Evolutionary conservation across 768 basidiomycete genomes (phyloP), one percentile per base, ranked within the genome.

Genomic region (Mycena rebaudengoi): DNA sequence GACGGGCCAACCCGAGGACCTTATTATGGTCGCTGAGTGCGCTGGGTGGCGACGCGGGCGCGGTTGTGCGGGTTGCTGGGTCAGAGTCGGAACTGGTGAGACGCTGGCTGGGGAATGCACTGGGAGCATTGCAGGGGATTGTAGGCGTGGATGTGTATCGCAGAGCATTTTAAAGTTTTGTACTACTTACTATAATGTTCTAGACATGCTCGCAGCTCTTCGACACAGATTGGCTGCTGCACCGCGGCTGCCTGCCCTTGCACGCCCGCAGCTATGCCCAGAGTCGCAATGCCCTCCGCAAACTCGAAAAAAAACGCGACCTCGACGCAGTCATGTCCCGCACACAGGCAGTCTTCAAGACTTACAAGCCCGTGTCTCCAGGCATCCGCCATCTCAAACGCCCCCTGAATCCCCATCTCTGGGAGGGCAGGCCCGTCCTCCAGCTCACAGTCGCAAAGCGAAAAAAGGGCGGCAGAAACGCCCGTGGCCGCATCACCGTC

Each of bases 291-390:
- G 59, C 66, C 3, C 40, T 67, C 40, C 13, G 76, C 72, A 78
- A 68, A 76, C 75, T 65, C 71, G 72, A 48, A 74, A 75, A 72
- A 74, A 75, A 49, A 60, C 72, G 62, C 26, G 82, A 81, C 59
- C 67, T 81, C 25, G 66, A 75, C 26, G 70, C 71, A 20, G 84
- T 86, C 14, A 80, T 89, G 58, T 76, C 83, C 3, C 83, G 88
- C 55, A 82, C 83, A 45, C 77, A 83, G 25, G 79, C 79, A 44
- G 79, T 90, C 56, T 95, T 89, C 84, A 96, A 96, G 79, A 94
- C 90, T 21, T 96, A 93, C 80, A 95, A 96, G 72, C 95, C 95
- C 69, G 82, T 95, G 58, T 88, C 93, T 0, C 95, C 95, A 1
- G 88, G 91, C 67, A 84, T 95, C 33, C 94, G 97, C 37, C 95